phyloP scores from a whole-genome alignment of 2,329 filamentous ascomycete genomes.

The Nectriaceae sp. region DNA sequence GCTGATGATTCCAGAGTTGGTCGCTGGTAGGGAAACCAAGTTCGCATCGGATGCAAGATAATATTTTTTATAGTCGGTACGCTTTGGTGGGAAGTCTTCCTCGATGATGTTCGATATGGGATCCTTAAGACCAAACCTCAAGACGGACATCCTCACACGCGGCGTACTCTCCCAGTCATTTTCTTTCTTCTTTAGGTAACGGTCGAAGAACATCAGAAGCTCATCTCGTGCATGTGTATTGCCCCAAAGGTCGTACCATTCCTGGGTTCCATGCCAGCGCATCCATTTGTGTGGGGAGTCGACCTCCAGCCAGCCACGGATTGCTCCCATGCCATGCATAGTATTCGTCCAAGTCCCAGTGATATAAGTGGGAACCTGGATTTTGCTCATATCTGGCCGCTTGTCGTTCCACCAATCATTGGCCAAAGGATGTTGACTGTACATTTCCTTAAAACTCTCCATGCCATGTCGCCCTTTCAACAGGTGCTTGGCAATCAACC shows the following conservation, averaged over 20 bases:
- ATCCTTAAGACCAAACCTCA: slow-evolving; percentile 23
- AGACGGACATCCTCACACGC: slow-evolving; percentile 40
- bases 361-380: slow-evolving; percentile 26
- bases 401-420: slow-evolving; percentile 29
- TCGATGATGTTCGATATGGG: slow-evolving; percentile 26
- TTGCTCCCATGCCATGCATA: slow-evolving; percentile 25
- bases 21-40: not conserved
- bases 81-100: slow-evolving; percentile 28
- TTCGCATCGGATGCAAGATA: not conserved
- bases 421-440: slow-evolving; percentile 13
- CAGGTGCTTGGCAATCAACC: slow-evolving; percentile 18
- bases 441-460: slow-evolving; percentile 24
- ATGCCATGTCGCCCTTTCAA: slow-evolving; percentile 22
- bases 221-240: slow-evolving; percentile 35
- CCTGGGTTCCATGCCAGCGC: slow-evolving; percentile 40
- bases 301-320: slow-evolving; percentile 39
- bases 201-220: slow-evolving; percentile 46
- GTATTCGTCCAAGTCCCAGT: slow-evolving; percentile 24
- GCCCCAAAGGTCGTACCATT: slow-evolving; percentile 47
- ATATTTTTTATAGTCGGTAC: slow-evolving; percentile 8
- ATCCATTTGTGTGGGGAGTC: slow-evolving; percentile 45
- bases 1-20: not conserved
- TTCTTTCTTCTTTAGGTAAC: slow-evolving; percentile 42
- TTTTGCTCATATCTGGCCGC: slow-evolving; percentile 20
- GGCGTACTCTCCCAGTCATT: slow-evolving; percentile 50